phyloP scores from a whole-genome alignment of 1,139 yeast genomes.

The Protomyces macrosporus region DNA sequence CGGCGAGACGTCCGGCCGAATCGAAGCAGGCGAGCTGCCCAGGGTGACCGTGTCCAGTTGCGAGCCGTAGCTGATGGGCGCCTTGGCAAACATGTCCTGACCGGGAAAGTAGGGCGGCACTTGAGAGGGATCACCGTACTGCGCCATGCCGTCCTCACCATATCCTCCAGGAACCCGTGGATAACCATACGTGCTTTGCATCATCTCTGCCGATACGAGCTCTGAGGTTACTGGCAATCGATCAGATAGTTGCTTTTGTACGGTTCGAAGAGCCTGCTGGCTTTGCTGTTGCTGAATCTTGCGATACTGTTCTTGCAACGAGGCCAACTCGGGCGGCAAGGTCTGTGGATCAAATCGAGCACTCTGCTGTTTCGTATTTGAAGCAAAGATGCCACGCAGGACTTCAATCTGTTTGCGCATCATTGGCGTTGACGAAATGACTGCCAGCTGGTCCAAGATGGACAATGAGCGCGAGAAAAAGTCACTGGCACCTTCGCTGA shows the following conservation, averaged over 20 bases:
- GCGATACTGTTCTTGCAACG: constrained; percentile 11
- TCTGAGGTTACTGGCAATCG: background rate
- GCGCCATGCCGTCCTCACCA: background rate
- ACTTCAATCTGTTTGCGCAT: constrained; percentile 8
- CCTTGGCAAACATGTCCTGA: background rate
- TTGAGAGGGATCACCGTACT: background rate
- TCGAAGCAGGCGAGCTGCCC: background rate
- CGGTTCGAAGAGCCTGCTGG: background rate
- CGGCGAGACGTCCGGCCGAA: background rate
- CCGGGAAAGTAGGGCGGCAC: background rate
- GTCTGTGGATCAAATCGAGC: constrained; percentile 2
- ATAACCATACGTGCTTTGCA: background rate
- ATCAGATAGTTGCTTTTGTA: background rate
- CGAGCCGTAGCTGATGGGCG: background rate
- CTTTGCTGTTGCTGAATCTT: constrained; percentile 8
- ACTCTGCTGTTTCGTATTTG: background rate
- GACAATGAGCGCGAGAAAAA: constrained; percentile 2
- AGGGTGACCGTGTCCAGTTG: background rate
- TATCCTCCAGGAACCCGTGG: background rate
- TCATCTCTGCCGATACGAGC: background rate
- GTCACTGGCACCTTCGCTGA: constrained; percentile 14
- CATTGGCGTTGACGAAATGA: constrained; percentile 5
- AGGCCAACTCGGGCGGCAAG: constrained; percentile 11
- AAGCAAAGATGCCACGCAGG: constrained; percentile 5
- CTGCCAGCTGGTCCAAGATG: constrained; percentile 16